Conservation (phyloP, 2,329 filamentous ascomycete genomes). For the Fusarium sp. region DNA sequence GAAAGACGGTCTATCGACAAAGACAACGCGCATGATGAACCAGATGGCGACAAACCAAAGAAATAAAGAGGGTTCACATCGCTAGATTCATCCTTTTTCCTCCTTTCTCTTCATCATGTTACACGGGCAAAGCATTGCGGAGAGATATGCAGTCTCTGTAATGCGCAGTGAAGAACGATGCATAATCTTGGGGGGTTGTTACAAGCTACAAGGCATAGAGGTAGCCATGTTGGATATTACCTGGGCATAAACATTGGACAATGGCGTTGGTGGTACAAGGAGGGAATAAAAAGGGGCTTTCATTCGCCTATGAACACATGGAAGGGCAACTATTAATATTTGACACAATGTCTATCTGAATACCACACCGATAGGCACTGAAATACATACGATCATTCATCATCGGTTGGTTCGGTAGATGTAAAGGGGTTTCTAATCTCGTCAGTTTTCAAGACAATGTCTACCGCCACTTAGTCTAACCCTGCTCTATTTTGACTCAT, state of each 20-base stretch:
- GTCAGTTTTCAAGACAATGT: neutral
- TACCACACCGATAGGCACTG: neutral
- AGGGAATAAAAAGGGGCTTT: neutral
- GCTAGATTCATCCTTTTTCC: neutral
- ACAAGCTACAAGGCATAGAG: neutral
- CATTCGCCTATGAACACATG: slow-evolving; percentile 2
- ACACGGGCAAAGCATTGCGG: neutral
- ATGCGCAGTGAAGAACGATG: slow-evolving; percentile 22
- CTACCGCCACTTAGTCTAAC: neutral
- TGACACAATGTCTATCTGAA: neutral
- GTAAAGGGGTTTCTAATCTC: neutral
- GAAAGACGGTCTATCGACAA: slow-evolving; percentile 12
- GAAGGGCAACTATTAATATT: neutral
- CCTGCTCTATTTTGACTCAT: neutral
- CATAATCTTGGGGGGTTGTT: neutral
- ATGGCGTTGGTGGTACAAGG: slow-evolving; percentile 3
- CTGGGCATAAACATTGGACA: neutral
- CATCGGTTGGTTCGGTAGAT: neutral
- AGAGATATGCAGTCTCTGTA: neutral
- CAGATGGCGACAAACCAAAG: neutral
- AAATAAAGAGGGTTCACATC: neutral
- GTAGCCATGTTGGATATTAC: neutral
- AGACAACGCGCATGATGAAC: neutral
- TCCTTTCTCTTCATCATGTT: neutral
- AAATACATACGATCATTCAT: neutral